phyloP scores from a whole-genome alignment of 805 yeast genomes.

The Sugiyamaella americana region DNA sequence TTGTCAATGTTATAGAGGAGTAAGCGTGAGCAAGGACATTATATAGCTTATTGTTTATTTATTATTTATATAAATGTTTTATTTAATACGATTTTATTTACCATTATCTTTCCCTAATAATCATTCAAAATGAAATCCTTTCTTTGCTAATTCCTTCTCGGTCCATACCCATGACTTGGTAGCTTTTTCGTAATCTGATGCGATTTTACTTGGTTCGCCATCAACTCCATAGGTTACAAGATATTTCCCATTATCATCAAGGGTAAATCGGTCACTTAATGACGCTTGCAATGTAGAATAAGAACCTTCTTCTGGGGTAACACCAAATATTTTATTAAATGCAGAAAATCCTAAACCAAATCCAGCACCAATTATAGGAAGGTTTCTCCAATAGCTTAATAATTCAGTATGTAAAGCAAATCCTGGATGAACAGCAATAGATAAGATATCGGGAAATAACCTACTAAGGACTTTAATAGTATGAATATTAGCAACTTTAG shows the following conservation, averaged over 20 bases:
- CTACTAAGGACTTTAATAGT: slow-evolving; percentile 57
- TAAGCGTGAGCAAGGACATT: background rate
- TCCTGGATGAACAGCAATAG: slow-evolving; percentile 75
- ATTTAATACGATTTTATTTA: background rate
- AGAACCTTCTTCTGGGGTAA: slow-evolving; percentile 65
- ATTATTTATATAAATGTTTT: background rate
- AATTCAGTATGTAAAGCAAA: slow-evolving; percentile 76
- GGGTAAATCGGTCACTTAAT: slow-evolving; percentile 44
- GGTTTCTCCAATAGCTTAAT: slow-evolving; percentile 68
- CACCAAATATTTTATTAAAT: slow-evolving; percentile 65
- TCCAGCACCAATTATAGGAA: slow-evolving; percentile 69
- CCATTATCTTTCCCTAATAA: background rate
- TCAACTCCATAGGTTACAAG: slow-evolving; percentile 56
- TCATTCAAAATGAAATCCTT: background rate
- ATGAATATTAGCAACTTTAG: slow-evolving; percentile 75
- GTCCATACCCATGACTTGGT: slow-evolving; percentile 80
- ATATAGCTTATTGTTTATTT: slow-evolving; percentile 1
- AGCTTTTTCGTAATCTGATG: slow-evolving; percentile 53
- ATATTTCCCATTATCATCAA: slow-evolving; percentile 66
- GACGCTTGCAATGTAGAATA: slow-evolving; percentile 59
- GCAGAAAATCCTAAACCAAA: slow-evolving; percentile 68
- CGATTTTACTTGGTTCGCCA: slow-evolving; percentile 51
- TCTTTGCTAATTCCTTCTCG: slow-evolving; percentile 40
- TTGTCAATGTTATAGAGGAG: slow-evolving; percentile 34
- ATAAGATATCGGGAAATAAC: slow-evolving; percentile 58